phyloP scores from a whole-genome alignment of 2,329 filamentous ascomycete genomes.

The Exserohilum turcica region DNA sequence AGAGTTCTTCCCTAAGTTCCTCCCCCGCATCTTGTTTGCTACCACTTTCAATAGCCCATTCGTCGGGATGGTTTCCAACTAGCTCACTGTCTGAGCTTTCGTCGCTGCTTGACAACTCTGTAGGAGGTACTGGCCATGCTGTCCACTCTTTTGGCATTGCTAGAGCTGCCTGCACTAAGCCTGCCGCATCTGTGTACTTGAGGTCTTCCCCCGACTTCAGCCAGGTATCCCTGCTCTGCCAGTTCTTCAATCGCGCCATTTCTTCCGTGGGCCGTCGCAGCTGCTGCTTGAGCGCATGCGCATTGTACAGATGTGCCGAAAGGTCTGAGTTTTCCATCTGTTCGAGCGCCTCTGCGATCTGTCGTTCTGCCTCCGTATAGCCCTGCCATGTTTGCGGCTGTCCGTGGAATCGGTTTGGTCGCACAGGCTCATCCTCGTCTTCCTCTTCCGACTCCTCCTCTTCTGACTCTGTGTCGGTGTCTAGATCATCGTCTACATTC shows the following conservation, averaged over 20 bases:
- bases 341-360: conserved; percentile 67
- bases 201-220: conserved; percentile 40
- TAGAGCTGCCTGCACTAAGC: conserved; percentile 44
- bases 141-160: conserved; percentile 69
- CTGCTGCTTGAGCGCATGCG: conserved; percentile 69
- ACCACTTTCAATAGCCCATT: conserved; percentile 57
- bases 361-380: conserved; percentile 66
- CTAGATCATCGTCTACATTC: conserved; percentile 21
- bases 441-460: conserved; percentile 1
- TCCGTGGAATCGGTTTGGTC: conserved; percentile 75
- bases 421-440: conserved; percentile 16
- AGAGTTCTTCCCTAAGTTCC: conserved; percentile 71
- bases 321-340: conserved; percentile 69
- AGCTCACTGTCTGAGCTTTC: conserved; percentile 47
- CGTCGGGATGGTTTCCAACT: conserved; percentile 54
- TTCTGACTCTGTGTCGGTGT: conserved; percentile 25
- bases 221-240: conserved; percentile 52
- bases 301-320: conserved; percentile 77
- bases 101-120: conserved; percentile 63
- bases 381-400: conserved; percentile 68
- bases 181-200: conserved; percentile 30
- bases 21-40: conserved; percentile 58
- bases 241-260: conserved; percentile 28
- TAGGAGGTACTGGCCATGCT: conserved; percentile 76
- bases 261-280: conserved; percentile 23